Percentiles rank a stretch among this genome's conserved stretches.
Conservation (phyloP, 225 moss, liverwort and hornwort species). For the Pseudoscleropodium purum region DNA sequence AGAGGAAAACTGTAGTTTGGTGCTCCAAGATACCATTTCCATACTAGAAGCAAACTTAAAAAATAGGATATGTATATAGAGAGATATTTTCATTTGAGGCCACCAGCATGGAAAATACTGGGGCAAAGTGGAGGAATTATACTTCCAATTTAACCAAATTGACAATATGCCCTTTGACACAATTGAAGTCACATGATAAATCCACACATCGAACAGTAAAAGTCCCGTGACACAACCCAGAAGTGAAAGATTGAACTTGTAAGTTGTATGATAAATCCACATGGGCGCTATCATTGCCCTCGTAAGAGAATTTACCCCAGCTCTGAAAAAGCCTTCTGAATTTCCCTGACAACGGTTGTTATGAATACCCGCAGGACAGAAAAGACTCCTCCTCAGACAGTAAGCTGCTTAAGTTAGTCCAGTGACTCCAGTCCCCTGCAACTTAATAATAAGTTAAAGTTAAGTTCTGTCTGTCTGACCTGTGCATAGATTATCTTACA, state of each 20-base stretch:
- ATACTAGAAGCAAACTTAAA: neutral
- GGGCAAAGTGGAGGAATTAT: rapidly evolving
- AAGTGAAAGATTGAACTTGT: neutral
- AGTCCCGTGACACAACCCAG: neutral
- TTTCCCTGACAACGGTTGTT: neutral
- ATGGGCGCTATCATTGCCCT: neutral
- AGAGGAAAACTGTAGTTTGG: too few relatives aligned
- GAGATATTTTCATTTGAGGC: rapidly evolving
- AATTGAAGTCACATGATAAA: neutral
- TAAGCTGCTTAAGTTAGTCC: neutral
- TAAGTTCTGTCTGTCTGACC: neutral
- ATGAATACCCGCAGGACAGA: neutral
- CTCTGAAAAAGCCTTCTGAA: neutral
- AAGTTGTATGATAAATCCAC: neutral
- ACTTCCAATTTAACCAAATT: neutral
- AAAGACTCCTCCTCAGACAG: neutral
- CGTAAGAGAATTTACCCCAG: neutral
- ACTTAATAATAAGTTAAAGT: neutral
- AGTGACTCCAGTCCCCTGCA: neutral
- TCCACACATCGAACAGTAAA: too few relatives aligned
- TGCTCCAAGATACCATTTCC: rapidly evolving
- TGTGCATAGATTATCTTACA: neutral
- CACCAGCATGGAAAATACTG: rapidly evolving
- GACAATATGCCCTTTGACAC: rapidly evolving
- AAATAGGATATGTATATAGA: neutral